Conservation (phyloP, 106 monocot genomes). For the Dendrobium chrysotoxum region DNA sequence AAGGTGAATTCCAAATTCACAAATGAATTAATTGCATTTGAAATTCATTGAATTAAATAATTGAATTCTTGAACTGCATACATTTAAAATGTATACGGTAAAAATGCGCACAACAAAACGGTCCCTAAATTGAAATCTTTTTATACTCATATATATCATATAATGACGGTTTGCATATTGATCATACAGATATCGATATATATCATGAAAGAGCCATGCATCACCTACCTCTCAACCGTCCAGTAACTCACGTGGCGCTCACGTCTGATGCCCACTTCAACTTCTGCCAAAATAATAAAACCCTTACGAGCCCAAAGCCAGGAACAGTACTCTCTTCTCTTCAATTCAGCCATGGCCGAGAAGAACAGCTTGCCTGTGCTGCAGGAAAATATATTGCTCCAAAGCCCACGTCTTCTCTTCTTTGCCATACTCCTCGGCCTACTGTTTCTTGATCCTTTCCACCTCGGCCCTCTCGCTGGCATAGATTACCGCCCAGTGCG, state of each 20-base stretch:
- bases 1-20: too few species aligned
- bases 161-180: too few species aligned
- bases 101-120: too few species aligned
- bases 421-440: constrained; percentile 26
- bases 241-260: neutral
- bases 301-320: too few species aligned
- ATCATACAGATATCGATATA: too few species aligned
- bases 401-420: constrained; percentile 35
- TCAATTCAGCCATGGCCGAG: neutral
- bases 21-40: too few species aligned
- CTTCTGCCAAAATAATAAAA: neutral
- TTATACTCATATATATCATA: too few species aligned
- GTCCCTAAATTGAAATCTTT: too few species aligned
- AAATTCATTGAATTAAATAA: too few species aligned
- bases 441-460: constrained; percentile 54
- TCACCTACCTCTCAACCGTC: neutral
- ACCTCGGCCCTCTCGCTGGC: constrained; percentile 36
- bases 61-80: too few species aligned
- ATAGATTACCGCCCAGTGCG: constrained; percentile 47
- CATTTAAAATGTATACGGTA: too few species aligned
- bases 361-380: neutral
- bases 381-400: neutral
- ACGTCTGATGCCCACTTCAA: neutral
- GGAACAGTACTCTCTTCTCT: neutral
- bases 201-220: too few species aligned